phyloP scores from a whole-genome alignment of 164 flowering plant species.

The Berberis vulgaris region DNA sequence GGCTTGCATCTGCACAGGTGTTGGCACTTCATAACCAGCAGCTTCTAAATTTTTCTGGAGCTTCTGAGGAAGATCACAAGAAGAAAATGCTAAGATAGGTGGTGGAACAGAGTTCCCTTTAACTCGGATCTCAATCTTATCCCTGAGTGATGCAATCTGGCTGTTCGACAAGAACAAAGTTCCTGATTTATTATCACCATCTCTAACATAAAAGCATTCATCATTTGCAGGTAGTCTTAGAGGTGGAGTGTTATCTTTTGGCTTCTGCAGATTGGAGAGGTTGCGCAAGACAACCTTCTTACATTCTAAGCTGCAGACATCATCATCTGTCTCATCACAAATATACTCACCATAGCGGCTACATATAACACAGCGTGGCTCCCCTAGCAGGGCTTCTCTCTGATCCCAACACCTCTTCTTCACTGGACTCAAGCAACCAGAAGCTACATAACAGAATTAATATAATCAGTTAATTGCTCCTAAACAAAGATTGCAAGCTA shows the following conservation, averaged over 20 bases:
- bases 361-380: conserved; percentile 76
- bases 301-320: conserved; percentile 84
- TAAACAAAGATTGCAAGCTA: too few relatives aligned
- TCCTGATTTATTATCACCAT: conserved; percentile 19
- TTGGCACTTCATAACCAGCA: conserved; percentile 73
- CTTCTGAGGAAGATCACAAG: conserved; percentile 48
- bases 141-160: conserved; percentile 46
- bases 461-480: background rate
- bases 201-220: conserved; percentile 78
- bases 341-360: conserved; percentile 97
- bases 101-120: conserved; percentile 44
- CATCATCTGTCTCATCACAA: conserved; percentile 91
- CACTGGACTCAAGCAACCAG: conserved; percentile 16
- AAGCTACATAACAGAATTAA: background rate
- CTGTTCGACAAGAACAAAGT: conserved; percentile 11
- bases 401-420: conserved; percentile 65
- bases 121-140: conserved; percentile 51
- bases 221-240: conserved; percentile 49
- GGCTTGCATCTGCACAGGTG: conserved; percentile 95
- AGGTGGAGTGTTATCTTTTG: conserved; percentile 14
- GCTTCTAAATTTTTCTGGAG: conserved; percentile 66
- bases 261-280: conserved; percentile 24
- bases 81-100: conserved; percentile 62
- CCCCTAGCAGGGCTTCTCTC: conserved; percentile 77
- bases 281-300: conserved; percentile 39